Conservation (phyloP, 345 rosid species). For the Stellera chamaejasme region DNA sequence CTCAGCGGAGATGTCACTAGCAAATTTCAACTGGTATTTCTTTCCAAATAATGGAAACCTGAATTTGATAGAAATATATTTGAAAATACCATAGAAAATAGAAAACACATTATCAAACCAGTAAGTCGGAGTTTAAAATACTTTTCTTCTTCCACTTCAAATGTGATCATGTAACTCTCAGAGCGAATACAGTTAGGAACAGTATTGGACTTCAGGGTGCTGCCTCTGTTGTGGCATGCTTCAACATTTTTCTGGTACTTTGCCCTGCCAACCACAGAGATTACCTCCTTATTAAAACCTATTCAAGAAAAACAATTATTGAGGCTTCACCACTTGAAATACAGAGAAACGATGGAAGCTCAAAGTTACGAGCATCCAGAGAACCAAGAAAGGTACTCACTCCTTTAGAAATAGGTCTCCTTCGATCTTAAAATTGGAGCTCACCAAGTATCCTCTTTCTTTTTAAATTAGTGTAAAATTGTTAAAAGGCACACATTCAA, state of each 20-base stretch:
- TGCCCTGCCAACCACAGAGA: conserved; percentile 47
- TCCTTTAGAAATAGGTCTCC: too few relatives aligned
- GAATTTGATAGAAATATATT: conserved; percentile 15
- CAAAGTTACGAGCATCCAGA: background rate
- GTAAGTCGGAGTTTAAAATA: conserved; percentile 18
- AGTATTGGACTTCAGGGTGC: conserved; percentile 70
- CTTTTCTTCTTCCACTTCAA: conserved; percentile 98
- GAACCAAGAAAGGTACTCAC: background rate
- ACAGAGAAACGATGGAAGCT: background rate
- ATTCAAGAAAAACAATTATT: background rate
- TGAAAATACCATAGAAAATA: conserved; percentile 1
- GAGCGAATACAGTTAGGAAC: conserved; percentile 94
- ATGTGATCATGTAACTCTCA: conserved; percentile 87
- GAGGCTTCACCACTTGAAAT: too few relatives aligned
- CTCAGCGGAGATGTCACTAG: conserved; percentile 68
- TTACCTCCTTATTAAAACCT: background rate
- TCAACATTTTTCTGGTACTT: conserved; percentile 97
- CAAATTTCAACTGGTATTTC: conserved; percentile 85
- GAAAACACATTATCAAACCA: background rate
- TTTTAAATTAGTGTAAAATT: too few relatives aligned
- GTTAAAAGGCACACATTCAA: too few relatives aligned
- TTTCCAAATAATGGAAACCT: conserved; percentile 96
- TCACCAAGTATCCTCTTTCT: too few relatives aligned
- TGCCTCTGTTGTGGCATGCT: conserved; percentile 85
- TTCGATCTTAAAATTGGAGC: too few relatives aligned